A percentile compares a stretch with the other conserved stretches of the same genome.
Evolutionary conservation across 345 rosid species (phyloP).

Genomic region (Ricinus communis): DNA sequence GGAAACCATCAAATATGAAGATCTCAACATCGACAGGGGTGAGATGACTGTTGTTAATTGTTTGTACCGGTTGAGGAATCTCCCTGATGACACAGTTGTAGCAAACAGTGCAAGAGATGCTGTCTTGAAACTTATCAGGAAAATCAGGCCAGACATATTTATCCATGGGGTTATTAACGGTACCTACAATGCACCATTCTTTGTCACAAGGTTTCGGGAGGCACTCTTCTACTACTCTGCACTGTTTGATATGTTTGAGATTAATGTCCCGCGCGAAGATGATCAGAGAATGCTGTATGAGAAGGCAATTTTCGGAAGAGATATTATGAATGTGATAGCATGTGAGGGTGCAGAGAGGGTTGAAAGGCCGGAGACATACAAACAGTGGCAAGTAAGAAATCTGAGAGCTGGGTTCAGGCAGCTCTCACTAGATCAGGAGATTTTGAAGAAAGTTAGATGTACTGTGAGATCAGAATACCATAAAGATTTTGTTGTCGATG

Average conservation of each 20-base stretch:
- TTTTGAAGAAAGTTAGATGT: conserved; percentile 43
- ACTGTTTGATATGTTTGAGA: conserved; percentile 63
- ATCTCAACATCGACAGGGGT: conserved; percentile 48
- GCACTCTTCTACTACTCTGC: conserved; percentile 72
- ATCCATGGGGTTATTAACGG: conserved; percentile 64
- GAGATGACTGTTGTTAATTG: conserved; percentile 66
- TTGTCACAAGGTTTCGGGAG: conserved; percentile 61
- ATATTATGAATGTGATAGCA: conserved; percentile 63
- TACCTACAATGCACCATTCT: conserved; percentile 67
- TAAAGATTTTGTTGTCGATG: conserved; percentile 60
- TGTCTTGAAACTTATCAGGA: conserved; percentile 55
- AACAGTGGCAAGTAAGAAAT: conserved; percentile 56
- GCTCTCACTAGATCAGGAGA: conserved; percentile 44
- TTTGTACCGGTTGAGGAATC: conserved; percentile 47
- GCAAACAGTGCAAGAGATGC: conserved; percentile 58
- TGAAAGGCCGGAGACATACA: conserved; percentile 75
- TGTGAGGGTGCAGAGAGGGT: conserved; percentile 70
- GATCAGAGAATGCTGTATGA: conserved; percentile 56
- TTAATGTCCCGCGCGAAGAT: conserved; percentile 43
- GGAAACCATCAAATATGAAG: conserved; percentile 70
- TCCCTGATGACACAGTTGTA: conserved; percentile 63
- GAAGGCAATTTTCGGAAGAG: conserved; percentile 53
- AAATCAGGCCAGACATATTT: conserved; percentile 58
- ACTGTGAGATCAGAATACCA: conserved; percentile 49
- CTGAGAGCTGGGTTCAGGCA: conserved; percentile 59